phyloP scores from a whole-genome alignment of 495 filamentous ascomycete species.

The Podospora conica region DNA sequence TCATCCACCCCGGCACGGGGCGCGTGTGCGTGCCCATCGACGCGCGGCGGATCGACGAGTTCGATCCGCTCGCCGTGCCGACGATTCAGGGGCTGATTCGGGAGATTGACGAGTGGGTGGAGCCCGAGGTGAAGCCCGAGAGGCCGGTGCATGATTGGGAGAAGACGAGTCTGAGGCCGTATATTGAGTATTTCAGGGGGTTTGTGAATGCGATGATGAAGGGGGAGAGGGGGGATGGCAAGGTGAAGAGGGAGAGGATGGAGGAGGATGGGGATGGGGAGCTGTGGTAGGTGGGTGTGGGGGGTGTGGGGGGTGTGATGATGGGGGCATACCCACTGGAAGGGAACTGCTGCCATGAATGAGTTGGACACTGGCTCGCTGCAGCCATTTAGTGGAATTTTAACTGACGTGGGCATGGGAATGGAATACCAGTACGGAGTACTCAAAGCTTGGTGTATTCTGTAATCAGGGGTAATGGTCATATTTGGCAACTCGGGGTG shows the following conservation, averaged over 20 bases:
- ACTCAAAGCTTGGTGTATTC: background rate
- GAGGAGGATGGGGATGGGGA: constrained; percentile 28
- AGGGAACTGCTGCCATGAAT: background rate
- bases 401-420: background rate
- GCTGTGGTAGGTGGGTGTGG: background rate
- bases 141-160: constrained; percentile 74
- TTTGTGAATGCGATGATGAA: constrained; percentile 74
- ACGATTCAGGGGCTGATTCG: constrained; percentile 71
- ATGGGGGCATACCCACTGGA: background rate
- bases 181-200: constrained; percentile 78
- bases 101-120: constrained; percentile 73
- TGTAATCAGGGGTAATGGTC: background rate
- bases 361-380: background rate
- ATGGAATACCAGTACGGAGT: background rate
- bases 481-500: background rate
- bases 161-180: constrained; percentile 91
- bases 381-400: background rate
- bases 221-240: constrained; percentile 63
- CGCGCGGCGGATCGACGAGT: constrained; percentile 57
- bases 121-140: constrained; percentile 30
- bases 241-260: constrained; percentile 63
- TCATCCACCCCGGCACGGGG: constrained; percentile 91
- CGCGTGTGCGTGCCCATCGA: constrained; percentile 94
- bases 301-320: background rate
- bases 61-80: constrained; percentile 81